Conservation (phyloP, 1,284 basidiomycete genomes). For the Marasmius tenuissimus region DNA sequence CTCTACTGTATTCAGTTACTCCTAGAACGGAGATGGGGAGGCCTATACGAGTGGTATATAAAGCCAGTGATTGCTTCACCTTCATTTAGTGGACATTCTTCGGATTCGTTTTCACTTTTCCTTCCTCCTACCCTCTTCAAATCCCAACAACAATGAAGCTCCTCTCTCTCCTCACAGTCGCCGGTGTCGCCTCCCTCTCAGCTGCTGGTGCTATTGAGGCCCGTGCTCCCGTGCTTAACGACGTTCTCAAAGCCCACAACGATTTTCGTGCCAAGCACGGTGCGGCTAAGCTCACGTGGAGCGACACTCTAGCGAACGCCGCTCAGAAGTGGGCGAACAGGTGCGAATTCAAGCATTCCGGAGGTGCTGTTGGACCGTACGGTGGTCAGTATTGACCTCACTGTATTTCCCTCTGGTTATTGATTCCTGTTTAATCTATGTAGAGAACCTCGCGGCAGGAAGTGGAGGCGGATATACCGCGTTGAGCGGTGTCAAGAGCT, state of each 20-base stretch:
- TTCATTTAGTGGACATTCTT: too few species aligned
- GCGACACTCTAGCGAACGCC: slow-evolving; percentile 35
- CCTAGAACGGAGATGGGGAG: too few species aligned
- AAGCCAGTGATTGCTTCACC: too few species aligned
- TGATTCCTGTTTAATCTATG: not conserved
- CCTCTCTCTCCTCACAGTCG: too few species aligned
- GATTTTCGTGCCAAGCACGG: slow-evolving; percentile 41
- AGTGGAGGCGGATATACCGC: slow-evolving; percentile 38
- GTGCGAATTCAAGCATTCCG: slow-evolving; percentile 47
- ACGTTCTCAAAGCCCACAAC: slow-evolving; percentile 45
- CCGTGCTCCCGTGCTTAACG: not conserved
- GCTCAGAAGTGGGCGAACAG: slow-evolving; percentile 47
- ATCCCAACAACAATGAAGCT: too few species aligned
- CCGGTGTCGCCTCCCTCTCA: too few species aligned
- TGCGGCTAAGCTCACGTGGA: slow-evolving; percentile 43
- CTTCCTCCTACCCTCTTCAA: too few species aligned
- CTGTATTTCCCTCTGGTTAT: not conserved
- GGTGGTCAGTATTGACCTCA: slow-evolving; percentile 31
- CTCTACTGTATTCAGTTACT: too few species aligned
- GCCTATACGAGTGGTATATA: too few species aligned
- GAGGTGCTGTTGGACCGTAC: slow-evolving; percentile 41
- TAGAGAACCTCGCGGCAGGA: slow-evolving; percentile 52
- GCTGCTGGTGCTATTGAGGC: too few species aligned
- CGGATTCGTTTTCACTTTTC: too few species aligned
- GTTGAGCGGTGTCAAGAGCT: slow-evolving; percentile 35